These are phyloP conservation scores for Cyclotella sp. DNA, from an alignment of 108 stramenopile genomes.

Conservation along the genomic window DNA sequence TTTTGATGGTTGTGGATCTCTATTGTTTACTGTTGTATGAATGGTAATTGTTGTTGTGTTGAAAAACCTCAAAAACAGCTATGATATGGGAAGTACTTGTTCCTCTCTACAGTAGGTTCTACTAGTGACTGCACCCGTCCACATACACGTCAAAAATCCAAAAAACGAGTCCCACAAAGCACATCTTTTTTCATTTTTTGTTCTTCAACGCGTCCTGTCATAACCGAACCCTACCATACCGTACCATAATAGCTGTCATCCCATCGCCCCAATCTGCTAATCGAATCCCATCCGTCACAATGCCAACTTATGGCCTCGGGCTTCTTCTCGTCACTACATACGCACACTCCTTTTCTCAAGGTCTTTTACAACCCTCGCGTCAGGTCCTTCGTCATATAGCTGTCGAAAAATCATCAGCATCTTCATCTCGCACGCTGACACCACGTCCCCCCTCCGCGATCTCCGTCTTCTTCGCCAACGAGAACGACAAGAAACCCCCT, in stretches of 20 bases:
- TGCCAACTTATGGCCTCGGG: not conserved
- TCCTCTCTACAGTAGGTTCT: too few species aligned
- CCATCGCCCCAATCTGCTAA: not conserved
- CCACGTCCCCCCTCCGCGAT: not conserved
- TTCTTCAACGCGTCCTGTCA: too few species aligned
- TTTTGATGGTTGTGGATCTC: too few species aligned
- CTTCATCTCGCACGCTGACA: not conserved
- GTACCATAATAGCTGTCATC: not conserved
- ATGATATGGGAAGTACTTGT: too few species aligned
- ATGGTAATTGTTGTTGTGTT: too few species aligned
- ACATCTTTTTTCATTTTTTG: too few species aligned
- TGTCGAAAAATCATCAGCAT: not conserved
- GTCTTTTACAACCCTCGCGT: not conserved
- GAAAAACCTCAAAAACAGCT: too few species aligned
- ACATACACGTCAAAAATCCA: too few species aligned
- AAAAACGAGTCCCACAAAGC: too few species aligned
- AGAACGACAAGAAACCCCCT: not conserved
- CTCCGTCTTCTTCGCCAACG: conserved; percentile 11
- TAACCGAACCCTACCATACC: not conserved
- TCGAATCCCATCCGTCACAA: conserved; percentile 2
- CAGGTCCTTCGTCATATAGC: not conserved
- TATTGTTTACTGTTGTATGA: too few species aligned
- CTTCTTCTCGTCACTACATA: not conserved
- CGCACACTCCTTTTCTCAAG: not conserved
- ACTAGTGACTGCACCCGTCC: too few species aligned